Percentiles rank a stretch among this genome's conserved stretches.
Evolutionary conservation across 805 yeast species (phyloP).

Genomic region (Monosporozyma servazzii): DNA sequence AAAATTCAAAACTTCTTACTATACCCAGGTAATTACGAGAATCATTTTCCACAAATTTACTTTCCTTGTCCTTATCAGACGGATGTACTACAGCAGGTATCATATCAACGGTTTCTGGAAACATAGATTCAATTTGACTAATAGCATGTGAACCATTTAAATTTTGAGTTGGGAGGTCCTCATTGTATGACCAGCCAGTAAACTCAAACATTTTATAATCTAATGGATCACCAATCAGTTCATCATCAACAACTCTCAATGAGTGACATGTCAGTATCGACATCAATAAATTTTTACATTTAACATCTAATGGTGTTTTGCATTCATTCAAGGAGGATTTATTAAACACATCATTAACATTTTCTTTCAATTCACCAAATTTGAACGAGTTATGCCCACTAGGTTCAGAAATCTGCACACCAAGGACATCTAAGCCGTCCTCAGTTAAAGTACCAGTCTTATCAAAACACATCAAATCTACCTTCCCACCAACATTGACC

Average conservation of each 20-base stretch:
- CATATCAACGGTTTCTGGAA: slow-evolving; percentile 36
- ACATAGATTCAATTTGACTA: slow-evolving; percentile 30
- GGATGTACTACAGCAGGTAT: slow-evolving; percentile 47
- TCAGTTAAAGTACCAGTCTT: slow-evolving; percentile 97
- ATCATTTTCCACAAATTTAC: slow-evolving; percentile 28
- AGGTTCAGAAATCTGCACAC: slow-evolving; percentile 37
- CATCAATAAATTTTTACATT: slow-evolving; percentile 28
- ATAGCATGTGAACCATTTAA: slow-evolving; percentile 31
- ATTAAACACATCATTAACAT: slow-evolving; percentile 17
- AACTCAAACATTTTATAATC: slow-evolving; percentile 91
- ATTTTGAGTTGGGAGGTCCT: slow-evolving; percentile 42
- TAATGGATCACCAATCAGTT: slow-evolving; percentile 84
- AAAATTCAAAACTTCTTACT: slow-evolving; percentile 64
- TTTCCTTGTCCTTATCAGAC: slow-evolving; percentile 19
- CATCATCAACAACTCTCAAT: slow-evolving; percentile 66
- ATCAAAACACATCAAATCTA: slow-evolving; percentile 87
- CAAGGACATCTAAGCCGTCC: slow-evolving; percentile 86
- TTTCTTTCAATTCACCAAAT: slow-evolving; percentile 23
- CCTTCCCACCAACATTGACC: slow-evolving; percentile 91
- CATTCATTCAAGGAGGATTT: slow-evolving; percentile 26
- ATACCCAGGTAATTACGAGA: slow-evolving; percentile 36
- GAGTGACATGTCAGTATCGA: slow-evolving; percentile 71
- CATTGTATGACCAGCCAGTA: slow-evolving; percentile 67
- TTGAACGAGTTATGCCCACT: slow-evolving; percentile 10
- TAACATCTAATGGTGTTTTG: slow-evolving; percentile 23